phyloP scores from a whole-genome alignment of 2,329 filamentous ascomycete species.

The Claviceps paspali region DNA sequence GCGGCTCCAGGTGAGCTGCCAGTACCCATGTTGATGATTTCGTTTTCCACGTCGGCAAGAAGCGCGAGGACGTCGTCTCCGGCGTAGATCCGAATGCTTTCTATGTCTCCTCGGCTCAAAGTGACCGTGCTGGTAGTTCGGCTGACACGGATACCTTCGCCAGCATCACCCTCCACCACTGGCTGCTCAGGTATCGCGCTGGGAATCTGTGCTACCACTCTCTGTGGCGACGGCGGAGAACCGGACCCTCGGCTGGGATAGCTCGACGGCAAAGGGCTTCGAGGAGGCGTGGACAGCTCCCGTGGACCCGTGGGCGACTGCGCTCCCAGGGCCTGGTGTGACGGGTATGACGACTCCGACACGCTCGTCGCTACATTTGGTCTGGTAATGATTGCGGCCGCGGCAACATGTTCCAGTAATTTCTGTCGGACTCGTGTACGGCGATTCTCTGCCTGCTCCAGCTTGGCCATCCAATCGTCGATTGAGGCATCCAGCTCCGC shows the following conservation, averaged over 20 bases:
- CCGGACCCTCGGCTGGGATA: conserved; percentile 19
- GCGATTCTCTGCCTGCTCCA: conserved; percentile 68
- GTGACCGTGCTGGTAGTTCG: conserved; percentile 11
- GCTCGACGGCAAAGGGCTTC: conserved; percentile 6
- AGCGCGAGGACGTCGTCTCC: conserved; percentile 52
- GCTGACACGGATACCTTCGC: conserved; percentile 8
- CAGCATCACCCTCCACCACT: conserved; percentile 25
- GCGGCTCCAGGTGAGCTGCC: conserved; percentile 2
- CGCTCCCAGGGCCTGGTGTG: conserved; percentile 25
- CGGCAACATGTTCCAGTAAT: conserved; percentile 67
- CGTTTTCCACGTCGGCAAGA: conserved; percentile 47
- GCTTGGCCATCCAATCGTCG: conserved; percentile 65
- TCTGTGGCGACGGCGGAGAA: conserved; percentile 32
- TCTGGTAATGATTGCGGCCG: conserved; percentile 39
- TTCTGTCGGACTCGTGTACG: conserved; percentile 63
- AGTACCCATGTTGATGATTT: conserved; percentile 22
- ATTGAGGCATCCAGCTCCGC: conserved; percentile 64
- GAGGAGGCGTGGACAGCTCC: conserved; percentile 35
- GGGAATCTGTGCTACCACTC: conserved; percentile 36
- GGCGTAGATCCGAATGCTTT: conserved; percentile 55
- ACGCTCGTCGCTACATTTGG: conserved; percentile 8
- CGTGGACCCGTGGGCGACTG: conserved; percentile 19
- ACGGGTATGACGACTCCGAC: conserved; percentile 17
- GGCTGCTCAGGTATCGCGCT: conserved; percentile 40
- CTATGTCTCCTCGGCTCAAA: conserved; percentile 28